These are phyloP conservation scores for Trichoderma sp. DNA, from an alignment of 2,329 filamentous ascomycete genomes.

Conservation along the genomic window DNA sequence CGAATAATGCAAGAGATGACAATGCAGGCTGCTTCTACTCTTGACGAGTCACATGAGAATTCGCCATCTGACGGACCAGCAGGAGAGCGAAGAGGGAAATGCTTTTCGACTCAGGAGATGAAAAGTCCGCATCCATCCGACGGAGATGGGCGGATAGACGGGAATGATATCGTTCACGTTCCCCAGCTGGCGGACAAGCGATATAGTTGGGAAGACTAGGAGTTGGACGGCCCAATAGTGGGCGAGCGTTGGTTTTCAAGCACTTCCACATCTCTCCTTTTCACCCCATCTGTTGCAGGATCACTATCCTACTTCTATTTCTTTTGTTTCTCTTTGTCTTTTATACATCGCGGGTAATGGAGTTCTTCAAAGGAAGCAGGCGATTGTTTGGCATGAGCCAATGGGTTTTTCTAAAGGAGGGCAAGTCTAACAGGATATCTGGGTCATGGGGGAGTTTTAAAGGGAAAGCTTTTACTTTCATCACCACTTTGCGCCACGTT, in stretches of 20 bases:
- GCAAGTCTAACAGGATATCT: neutral
- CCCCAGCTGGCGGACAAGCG: constrained; percentile 53
- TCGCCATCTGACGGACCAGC: neutral
- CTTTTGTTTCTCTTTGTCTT: neutral
- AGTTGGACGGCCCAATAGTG: too few relatives aligned
- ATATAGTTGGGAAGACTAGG: constrained; percentile 54
- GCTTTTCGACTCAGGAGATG: neutral
- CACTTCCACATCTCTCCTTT: neutral
- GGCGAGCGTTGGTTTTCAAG: too few relatives aligned
- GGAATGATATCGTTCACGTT: constrained; percentile 53
- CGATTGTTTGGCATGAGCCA: neutral
- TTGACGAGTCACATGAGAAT: neutral
- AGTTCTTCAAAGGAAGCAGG: constrained; percentile 7
- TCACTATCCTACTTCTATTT: neutral
- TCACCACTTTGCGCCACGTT: neutral
- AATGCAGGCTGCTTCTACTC: constrained; percentile 33
- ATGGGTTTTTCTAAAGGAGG: neutral
- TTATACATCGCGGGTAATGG: neutral
- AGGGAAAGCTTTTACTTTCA: constrained; percentile 17
- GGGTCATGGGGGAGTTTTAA: constrained; percentile 3
- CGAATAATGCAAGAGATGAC: constrained; percentile 38
- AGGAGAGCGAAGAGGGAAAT: constrained; percentile 20
- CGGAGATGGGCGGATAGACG: constrained; percentile 49
- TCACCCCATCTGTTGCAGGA: neutral
- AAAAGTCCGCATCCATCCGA: constrained; percentile 30